Conservation (phyloP, 176 grass and related monocot species). For the Carex scoparia region DNA sequence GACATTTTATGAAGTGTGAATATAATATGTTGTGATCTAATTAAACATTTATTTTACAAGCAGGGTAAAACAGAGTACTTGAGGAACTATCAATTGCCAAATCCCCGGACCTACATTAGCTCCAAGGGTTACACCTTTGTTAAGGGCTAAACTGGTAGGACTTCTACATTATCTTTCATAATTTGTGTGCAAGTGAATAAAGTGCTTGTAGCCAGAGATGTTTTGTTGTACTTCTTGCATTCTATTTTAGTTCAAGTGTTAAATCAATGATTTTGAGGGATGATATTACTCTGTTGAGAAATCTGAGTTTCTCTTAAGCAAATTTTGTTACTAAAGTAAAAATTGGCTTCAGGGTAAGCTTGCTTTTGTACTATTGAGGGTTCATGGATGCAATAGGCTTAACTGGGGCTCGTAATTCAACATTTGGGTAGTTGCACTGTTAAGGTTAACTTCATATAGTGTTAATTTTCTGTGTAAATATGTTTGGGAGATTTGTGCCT, state of each 20-base stretch:
- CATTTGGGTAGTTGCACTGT: background rate
- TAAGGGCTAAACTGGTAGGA: slow-evolving; percentile 72
- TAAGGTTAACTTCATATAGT: background rate
- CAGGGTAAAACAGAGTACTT: slow-evolving; percentile 85
- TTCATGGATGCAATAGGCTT: background rate
- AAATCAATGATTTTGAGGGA: background rate
- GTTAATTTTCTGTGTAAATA: background rate
- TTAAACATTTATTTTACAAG: background rate
- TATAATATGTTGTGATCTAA: background rate
- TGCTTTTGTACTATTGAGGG: background rate
- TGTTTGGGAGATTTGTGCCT: background rate
- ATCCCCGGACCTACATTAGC: slow-evolving; percentile 73
- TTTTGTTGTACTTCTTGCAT: background rate
- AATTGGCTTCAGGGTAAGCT: background rate
- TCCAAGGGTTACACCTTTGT: slow-evolving; percentile 73
- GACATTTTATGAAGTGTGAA: background rate
- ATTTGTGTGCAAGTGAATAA: background rate
- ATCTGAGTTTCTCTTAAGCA: background rate
- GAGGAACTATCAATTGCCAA: slow-evolving; percentile 76
- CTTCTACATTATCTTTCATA: background rate
- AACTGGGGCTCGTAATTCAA: background rate
- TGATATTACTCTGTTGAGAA: background rate
- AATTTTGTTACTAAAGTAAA: background rate
- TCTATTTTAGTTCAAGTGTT: background rate
- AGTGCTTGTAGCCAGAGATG: background rate